Evolutionary conservation across 768 basidiomycete genomes (phyloP), one percentile per base, ranked within the genome.

Genomic region (Flagelloscypha sp.): DNA sequence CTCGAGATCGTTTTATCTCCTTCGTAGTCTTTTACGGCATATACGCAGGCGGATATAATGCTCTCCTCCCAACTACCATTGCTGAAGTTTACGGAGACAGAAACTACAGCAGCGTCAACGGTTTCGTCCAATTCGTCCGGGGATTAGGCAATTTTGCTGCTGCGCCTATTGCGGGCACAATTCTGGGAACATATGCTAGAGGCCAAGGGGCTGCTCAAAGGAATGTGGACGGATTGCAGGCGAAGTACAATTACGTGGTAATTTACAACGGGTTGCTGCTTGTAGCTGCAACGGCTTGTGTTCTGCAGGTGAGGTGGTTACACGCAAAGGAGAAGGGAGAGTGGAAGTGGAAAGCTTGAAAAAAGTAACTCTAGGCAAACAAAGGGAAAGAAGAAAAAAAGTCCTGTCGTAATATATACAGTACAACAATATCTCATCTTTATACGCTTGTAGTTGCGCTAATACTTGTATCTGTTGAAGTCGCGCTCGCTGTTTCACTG

Each of bases 31-130:
- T 61, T 33, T 68, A 69, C 40, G 67, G 62, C 11, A 48, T 67
- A 33, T 59, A 56, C 30, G 61, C 67, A 2, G 65, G 66, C 13
- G 66, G 66, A 3, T 66, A 68, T 50, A 66, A 66, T 38, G 60
- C 62, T 8, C 53, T 67, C 9, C 45, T 68, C 15, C 65, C 65
- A 4, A 65, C 66, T 5, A 62, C 64, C 1, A 62, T 65, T 37
- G 55, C 62, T 1, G 65, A 66, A 27, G 52, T 68, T 7, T 68
- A 63, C 38, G 65, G 65, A 2, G 50, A 57, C 16, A 60, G 64
- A 36, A 61, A 68, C 35, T 66, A 66, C 41, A 47, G 62, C 16
- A 51, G 58, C 34, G 62, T 66, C 28, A 68, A 66, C 40, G 55
- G 57, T 3, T 54, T 56, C 24, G 53, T 66, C 30, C 65, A 67